A percentile compares a stretch with the other conserved stretches of the same genome.
Conservation (phyloP, 768 basidiomycete genomes). For the Basidioascus undulatus region DNA sequence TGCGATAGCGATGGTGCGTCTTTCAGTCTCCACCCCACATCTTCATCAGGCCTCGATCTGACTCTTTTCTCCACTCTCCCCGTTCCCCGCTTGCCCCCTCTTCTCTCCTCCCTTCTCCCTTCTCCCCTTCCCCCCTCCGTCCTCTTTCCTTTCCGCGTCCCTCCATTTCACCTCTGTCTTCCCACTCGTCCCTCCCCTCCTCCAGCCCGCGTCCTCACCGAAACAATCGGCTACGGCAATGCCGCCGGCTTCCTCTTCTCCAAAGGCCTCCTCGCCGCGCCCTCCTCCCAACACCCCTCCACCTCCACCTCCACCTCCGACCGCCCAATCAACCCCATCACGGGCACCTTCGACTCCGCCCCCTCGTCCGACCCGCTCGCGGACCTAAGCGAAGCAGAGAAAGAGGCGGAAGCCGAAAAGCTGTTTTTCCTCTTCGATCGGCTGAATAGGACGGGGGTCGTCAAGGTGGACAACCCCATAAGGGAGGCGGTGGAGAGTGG, state of each 20-base stretch:
- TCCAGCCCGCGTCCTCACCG: constrained; percentile 42
- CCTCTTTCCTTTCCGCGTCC: not conserved
- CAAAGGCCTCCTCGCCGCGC: constrained; percentile 49
- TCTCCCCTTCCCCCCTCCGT: too few species aligned
- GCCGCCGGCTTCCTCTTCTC: constrained; percentile 84
- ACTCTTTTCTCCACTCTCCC: constrained; percentile 6
- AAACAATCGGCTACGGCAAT: constrained; percentile 77
- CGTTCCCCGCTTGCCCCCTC: not conserved
- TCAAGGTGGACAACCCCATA: constrained; percentile 28
- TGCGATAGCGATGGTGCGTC: constrained; percentile 47
- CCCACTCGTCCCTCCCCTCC: not conserved
- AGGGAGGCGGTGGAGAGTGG: constrained; percentile 9
- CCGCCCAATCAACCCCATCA: constrained; percentile 49
- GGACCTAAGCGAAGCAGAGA: constrained; percentile 80
- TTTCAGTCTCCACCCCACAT: too few species aligned
- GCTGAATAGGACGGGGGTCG: constrained; percentile 42
- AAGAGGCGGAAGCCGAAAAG: constrained; percentile 75
- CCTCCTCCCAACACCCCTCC: not conserved
- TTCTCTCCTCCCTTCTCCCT: not conserved
- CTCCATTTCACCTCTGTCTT: too few species aligned
- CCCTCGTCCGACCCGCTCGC: constrained; percentile 17
- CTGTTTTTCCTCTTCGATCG: constrained; percentile 78
- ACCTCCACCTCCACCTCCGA: constrained; percentile 17
- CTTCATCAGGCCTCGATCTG: not conserved
- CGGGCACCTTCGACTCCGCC: constrained; percentile 31